Base-by-base conservation (phyloP, 768 basidiomycete genomes). In the Zangia roseola region DNA sequence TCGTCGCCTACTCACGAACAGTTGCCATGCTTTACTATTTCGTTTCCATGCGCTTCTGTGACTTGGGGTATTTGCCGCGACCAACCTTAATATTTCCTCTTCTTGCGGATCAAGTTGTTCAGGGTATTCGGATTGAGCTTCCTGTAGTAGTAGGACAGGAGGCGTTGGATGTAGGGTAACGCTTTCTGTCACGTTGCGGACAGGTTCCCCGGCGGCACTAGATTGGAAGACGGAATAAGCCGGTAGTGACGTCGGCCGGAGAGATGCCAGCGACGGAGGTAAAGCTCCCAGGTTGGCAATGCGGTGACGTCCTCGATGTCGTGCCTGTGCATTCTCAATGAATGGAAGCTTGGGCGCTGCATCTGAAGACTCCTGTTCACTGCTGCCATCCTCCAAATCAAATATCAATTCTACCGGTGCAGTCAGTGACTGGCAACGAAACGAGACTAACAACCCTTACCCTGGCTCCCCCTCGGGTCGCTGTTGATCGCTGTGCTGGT, bases 221-320 rank as follows among this genome's bases (percentile, higher is more conserved):
- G 62, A 57, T 12, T 79, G 82, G 44, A 82, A 69, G 45, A 76
- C 64, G n/a, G 86, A 84, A 24, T 83, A 82, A 13, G 69, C 69
- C 2, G 88, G 88, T n/a, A 89, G 74, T 13, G 88, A 88, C 5
- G 77, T 65, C 2, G 87, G 87, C 25, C 87, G 78, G 28, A 90
- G 68, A 16, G 74, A 69, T 14, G 79, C 76, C 40, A 88, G 71
- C 1, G 83, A 79, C n/a, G 73, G 74, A 1, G 83, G 78, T 36
- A 86, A 61, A 17, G 74, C 75, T 4, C 72, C 66, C 21, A 60
- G 61, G 40, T 58, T 70, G 30, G 62, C 70, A 10, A 52, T 34
- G 31, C 70, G 67, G 5, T 54, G 38, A 31, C 63, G 69, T 20
- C 43, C 67, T 52, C 61, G 57, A 50, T 48, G 37, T 54, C 54